Evolutionary conservation across 2,329 filamentous ascomycete species (phyloP).

Genomic region (Aspergillus pseudoglaucus): DNA sequence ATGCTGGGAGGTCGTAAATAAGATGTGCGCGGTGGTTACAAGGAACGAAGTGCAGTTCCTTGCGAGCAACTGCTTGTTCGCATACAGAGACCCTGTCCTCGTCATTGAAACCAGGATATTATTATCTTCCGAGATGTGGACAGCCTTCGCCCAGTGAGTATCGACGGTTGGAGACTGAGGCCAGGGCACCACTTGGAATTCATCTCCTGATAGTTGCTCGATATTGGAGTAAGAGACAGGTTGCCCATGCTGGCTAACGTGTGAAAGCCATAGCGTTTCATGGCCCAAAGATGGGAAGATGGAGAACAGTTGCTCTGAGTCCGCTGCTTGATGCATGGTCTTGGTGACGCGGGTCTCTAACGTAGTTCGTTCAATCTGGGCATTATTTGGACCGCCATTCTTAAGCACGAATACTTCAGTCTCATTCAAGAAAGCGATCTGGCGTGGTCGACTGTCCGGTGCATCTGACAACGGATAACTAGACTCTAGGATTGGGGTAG

Average conservation of each 20-base stretch:
- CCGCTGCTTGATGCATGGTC: conserved; percentile 23
- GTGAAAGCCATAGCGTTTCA: conserved; percentile 33
- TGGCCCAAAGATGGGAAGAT: conserved; percentile 32
- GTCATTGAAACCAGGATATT: conserved; percentile 60
- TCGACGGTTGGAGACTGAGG: conserved; percentile 28
- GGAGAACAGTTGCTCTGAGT: conserved; percentile 29
- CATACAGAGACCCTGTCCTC: conserved; percentile 69
- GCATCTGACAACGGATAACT: conserved; percentile 30
- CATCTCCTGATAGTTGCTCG: conserved; percentile 10
- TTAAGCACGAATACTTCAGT: conserved; percentile 39
- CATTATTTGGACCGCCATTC: conserved; percentile 23
- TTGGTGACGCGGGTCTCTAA: conserved; percentile 28
- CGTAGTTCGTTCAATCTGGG: conserved; percentile 26
- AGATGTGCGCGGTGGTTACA: conserved; percentile 71
- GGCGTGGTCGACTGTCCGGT: conserved; percentile 29
- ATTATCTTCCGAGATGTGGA: conserved; percentile 33
- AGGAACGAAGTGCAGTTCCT: conserved; percentile 91
- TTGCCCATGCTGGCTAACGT: conserved; percentile 17
- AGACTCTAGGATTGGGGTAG: conserved; percentile 32
- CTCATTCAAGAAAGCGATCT: conserved; percentile 43
- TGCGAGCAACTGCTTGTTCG: conserved; percentile 64
- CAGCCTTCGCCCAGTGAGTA: conserved; percentile 33
- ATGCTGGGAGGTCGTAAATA: conserved; percentile 89
- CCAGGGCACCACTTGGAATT: conserved; percentile 19
- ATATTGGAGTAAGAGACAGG: conserved; percentile 28